These are phyloP conservation scores for Fomes fomentarius DNA, from an alignment of 1,284 basidiomycete species.

Conservation along the genomic window DNA sequence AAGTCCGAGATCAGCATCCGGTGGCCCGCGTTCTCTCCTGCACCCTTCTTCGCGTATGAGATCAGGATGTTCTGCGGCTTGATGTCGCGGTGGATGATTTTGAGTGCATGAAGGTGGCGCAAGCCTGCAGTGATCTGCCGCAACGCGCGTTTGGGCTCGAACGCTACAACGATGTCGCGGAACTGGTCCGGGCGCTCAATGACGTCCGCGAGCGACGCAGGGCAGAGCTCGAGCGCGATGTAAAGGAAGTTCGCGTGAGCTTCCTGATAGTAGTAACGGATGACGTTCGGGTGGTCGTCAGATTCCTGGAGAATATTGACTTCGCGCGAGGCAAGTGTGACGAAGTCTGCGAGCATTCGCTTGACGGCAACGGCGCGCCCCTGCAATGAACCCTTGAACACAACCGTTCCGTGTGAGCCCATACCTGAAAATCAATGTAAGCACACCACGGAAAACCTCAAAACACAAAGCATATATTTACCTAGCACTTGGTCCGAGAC, in stretches of 20 bases:
- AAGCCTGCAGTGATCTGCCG: conserved; percentile 89
- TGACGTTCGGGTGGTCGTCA: conserved; percentile 98
- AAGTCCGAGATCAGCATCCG: conserved; percentile 96
- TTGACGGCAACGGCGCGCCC: conserved; percentile 97
- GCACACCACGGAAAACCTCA: no score
- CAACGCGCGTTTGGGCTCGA: conserved; percentile 89
- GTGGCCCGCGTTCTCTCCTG: conserved; percentile 54
- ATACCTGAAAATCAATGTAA: conserved; percentile 60
- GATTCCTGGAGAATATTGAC: conserved; percentile 94
- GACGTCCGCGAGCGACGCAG: conserved; percentile 92
- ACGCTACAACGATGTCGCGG: conserved; percentile 65
- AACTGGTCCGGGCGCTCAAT: conserved; percentile 83
- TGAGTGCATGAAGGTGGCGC: conserved; percentile 90
- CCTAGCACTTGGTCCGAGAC: conserved; percentile 84
- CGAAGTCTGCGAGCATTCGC: conserved; percentile 93
- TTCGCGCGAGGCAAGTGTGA: conserved; percentile 93
- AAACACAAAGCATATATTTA: conserved; percentile 31
- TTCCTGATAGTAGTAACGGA: conserved; percentile 98
- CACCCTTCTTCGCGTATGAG: conserved; percentile 67
- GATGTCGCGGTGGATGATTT: conserved; percentile 97
- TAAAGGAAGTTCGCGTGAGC: conserved; percentile 92
- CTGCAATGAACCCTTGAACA: conserved; percentile 92
- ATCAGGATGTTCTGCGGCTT: conserved; percentile 98
- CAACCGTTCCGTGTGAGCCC: conserved; percentile 96
- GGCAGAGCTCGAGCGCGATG: conserved; percentile 96